These are phyloP conservation scores for Cryphonectria parasitica DNA, from an alignment of 2,329 filamentous ascomycete genomes.

Conservation along the genomic window DNA sequence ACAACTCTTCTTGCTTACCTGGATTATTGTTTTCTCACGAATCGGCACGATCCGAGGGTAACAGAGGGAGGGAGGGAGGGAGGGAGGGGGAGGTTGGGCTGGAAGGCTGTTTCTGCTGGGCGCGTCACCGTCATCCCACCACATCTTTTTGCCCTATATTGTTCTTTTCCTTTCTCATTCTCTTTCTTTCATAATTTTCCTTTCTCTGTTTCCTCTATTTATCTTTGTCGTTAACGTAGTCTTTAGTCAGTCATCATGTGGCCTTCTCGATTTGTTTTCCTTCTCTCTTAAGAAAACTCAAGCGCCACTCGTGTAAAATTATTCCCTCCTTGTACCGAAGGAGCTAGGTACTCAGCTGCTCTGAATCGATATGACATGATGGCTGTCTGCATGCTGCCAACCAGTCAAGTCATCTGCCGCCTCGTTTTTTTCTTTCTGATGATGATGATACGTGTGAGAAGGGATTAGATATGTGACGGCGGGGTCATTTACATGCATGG, in stretches of 20 bases:
- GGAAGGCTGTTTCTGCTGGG: constrained; percentile 5
- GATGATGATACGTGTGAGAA: not conserved
- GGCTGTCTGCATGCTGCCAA: not conserved
- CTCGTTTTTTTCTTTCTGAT: not conserved
- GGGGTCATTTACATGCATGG: not conserved
- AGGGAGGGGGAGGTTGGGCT: not conserved
- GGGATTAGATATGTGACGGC: not conserved
- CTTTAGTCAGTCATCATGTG: not conserved
- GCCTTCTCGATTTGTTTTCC: not conserved
- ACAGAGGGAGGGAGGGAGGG: not conserved
- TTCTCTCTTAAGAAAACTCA: not conserved
- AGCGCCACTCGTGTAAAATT: constrained; percentile 2
- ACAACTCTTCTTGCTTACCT: not conserved
- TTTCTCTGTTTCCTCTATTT: not conserved
- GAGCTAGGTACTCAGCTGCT: not conserved
- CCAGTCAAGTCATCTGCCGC: not conserved
- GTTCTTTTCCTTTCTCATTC: not conserved
- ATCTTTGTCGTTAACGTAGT: not conserved
- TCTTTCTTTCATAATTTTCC: not conserved
- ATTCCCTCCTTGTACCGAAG: not conserved
- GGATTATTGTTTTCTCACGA: not conserved
- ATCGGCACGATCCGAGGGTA: not conserved
- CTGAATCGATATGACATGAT: not conserved
- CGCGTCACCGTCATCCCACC: constrained; percentile 5
- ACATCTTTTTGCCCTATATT: not conserved